These are phyloP conservation scores for Excoecaria cochinchinensis DNA, from an alignment of 345 rosid genomes.

Conservation along the genomic window DNA sequence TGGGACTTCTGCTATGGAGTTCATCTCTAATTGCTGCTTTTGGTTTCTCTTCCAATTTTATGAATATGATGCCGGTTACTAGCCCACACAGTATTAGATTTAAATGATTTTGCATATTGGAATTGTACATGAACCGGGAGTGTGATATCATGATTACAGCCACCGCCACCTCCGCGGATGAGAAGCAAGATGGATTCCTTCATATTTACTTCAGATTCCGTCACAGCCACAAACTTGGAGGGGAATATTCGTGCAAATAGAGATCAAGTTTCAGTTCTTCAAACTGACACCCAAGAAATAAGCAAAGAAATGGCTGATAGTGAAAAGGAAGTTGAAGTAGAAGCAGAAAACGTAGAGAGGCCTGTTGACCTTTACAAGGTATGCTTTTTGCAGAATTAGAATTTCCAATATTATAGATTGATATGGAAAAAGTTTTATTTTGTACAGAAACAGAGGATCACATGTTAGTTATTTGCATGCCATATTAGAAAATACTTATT, in stretches of 20 bases:
- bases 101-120: background rate
- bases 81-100: background rate
- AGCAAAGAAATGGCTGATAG: slow-evolving; percentile 37
- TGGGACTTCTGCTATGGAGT: background rate
- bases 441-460: background rate
- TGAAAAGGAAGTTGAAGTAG: slow-evolving; percentile 52
- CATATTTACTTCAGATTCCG: slow-evolving; percentile 69
- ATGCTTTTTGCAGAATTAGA: slow-evolving; percentile 16
- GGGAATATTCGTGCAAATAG: slow-evolving; percentile 38
- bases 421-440: background rate
- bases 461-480: background rate
- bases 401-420: background rate
- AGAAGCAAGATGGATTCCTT: slow-evolving; percentile 88
- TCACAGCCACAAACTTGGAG: slow-evolving; percentile 44
- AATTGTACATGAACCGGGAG: background rate
- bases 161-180: slow-evolving; percentile 67
- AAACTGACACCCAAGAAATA: slow-evolving; percentile 30
- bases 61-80: no score
- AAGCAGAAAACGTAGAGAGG: slow-evolving; percentile 79
- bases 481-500: background rate
- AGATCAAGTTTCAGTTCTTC: slow-evolving; percentile 26
- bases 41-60: background rate
- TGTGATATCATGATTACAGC: slow-evolving; percentile 44
- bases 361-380: slow-evolving; percentile 99
- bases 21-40: no score